Evolutionary conservation across 768 basidiomycete genomes (phyloP).

Genomic region (Pleurotus platypus): DNA sequence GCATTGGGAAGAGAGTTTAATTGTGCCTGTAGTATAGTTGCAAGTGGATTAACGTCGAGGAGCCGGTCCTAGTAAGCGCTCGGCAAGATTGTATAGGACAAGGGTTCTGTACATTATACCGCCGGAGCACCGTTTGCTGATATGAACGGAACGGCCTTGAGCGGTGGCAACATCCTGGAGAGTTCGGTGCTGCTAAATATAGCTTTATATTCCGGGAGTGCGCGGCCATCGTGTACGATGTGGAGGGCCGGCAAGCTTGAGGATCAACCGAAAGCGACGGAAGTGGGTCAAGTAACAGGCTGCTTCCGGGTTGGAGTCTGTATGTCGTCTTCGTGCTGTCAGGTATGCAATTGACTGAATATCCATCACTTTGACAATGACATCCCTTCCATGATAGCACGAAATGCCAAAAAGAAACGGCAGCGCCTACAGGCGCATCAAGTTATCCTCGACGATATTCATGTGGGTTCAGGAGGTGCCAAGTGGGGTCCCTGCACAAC

Average conservation of each 20-base stretch:
- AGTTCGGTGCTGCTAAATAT: not conserved
- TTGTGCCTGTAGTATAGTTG: not conserved
- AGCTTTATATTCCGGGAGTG: not conserved
- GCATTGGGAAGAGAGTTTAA: too few relatives aligned
- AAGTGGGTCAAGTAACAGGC: not conserved
- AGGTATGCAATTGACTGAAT: too few relatives aligned
- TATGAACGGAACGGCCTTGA: not conserved
- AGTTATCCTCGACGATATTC: too few relatives aligned
- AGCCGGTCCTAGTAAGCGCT: not conserved
- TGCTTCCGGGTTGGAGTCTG: too few relatives aligned
- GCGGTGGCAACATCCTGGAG: not conserved
- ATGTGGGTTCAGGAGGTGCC: too few relatives aligned
- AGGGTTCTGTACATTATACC: not conserved
- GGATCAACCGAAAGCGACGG: not conserved
- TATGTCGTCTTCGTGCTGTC: too few relatives aligned
- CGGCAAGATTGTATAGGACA: not conserved
- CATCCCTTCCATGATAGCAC: too few relatives aligned
- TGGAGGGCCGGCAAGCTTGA: not conserved
- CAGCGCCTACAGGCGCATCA: too few relatives aligned
- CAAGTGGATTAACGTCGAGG: not conserved
- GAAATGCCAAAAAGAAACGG: too few relatives aligned
- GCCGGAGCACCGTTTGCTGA: not conserved
- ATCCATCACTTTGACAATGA: too few relatives aligned
- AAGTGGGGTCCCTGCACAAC: too few relatives aligned
- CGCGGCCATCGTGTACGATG: slow-evolving; percentile 3